Conservation (phyloP, 441 rosid genomes). For the Populus hybrid region DNA sequence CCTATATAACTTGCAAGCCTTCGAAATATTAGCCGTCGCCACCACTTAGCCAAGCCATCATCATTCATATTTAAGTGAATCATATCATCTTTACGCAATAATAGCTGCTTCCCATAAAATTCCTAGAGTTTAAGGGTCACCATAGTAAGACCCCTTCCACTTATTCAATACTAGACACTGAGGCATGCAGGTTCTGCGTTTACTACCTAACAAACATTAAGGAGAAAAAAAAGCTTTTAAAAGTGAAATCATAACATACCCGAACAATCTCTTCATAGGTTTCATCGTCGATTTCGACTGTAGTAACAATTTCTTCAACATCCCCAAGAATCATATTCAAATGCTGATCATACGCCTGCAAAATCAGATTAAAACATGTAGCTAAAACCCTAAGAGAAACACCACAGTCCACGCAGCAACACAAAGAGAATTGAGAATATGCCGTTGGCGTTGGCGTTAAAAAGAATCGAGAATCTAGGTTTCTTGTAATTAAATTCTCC, state of each 20-base stretch:
- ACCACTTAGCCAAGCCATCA: neutral
- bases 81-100: neutral
- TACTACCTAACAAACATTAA: neutral
- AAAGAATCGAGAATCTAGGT: neutral
- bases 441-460: neutral
- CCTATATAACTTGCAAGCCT: neutral
- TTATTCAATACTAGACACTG: neutral
- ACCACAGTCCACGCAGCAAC: neutral
- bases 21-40: neutral
- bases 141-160: neutral
- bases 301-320: slow-evolving; percentile 96
- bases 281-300: slow-evolving; percentile 95
- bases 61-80: neutral
- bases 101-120: neutral
- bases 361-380: slow-evolving; percentile 10
- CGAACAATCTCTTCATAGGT: slow-evolving; percentile 98
- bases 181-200: neutral
- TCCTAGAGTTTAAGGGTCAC: neutral
- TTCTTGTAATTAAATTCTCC: neutral
- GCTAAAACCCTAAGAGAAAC: neutral
- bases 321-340: slow-evolving; percentile 98
- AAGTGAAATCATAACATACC: too few relatives aligned
- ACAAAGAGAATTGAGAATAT: neutral
- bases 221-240: neutral
- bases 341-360: slow-evolving; percentile 98